Conservation (phyloP, 805 yeast genomes). For the Yamadazyma nakazawae region DNA sequence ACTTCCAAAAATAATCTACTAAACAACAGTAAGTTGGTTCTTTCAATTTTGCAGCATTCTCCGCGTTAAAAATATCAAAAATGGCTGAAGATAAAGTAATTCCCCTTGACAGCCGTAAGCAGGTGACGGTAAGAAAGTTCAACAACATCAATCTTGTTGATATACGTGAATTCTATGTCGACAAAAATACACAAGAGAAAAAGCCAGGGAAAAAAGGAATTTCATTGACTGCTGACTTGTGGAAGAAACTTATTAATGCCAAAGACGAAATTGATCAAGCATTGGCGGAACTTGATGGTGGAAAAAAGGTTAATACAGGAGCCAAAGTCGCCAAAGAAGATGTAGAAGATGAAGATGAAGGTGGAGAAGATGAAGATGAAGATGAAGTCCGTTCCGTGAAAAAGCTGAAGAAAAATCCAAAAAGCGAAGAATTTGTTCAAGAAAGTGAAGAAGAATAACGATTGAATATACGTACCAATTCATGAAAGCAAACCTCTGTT, state of each 20-base stretch:
- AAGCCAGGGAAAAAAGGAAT: conserved; percentile 83
- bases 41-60: neutral
- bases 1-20: too few species aligned
- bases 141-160: conserved; percentile 68
- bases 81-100: conserved; percentile 11
- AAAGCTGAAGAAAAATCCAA: neutral
- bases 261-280: conserved; percentile 51
- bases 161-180: conserved; percentile 74
- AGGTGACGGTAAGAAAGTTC: conserved; percentile 70
- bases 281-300: conserved; percentile 31
- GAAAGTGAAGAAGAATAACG: conserved; percentile 6
- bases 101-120: conserved; percentile 44
- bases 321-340: conserved; percentile 1
- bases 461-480: neutral
- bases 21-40: too few species aligned
- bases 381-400: neutral
- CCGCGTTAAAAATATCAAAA: neutral
- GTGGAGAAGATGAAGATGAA: conserved; percentile 4
- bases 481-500: too few species aligned
- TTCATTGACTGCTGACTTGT: conserved; percentile 54
- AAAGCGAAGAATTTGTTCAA: neutral
- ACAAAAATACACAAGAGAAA: conserved; percentile 53
- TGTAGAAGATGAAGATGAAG: conserved; percentile 20
- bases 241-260: conserved; percentile 47
- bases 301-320: neutral